phyloP scores from a whole-genome alignment of 2,329 filamentous ascomycete species.

The Colletotrichum scovillei region DNA sequence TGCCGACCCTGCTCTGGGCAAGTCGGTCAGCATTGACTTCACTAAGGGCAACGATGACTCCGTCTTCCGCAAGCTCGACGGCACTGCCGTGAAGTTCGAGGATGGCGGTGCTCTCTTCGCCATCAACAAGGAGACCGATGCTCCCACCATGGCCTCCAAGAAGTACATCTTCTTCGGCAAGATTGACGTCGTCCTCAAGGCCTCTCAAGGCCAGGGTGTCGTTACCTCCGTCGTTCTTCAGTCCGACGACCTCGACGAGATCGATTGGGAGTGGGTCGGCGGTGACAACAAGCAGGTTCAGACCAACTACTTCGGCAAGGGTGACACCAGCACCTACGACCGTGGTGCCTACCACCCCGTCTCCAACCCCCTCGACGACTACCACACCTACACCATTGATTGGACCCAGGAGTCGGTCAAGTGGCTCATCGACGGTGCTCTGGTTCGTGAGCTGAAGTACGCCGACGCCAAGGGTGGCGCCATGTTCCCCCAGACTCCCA shows the following conservation, averaged over 20 bases:
- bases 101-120: conserved; percentile 64
- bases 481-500: conserved; percentile 79
- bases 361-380: conserved; percentile 61
- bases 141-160: conserved; percentile 77
- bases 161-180: conserved; percentile 98
- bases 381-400: conserved; percentile 75
- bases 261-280: conserved; percentile 97
- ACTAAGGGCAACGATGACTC: conserved; percentile 76
- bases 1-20: conserved; percentile 80
- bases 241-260: conserved; percentile 92
- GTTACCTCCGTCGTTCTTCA: conserved; percentile 92
- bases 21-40: conserved; percentile 75
- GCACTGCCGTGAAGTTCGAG: conserved; percentile 61
- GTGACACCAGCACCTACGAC: conserved; percentile 76
- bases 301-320: conserved; percentile 87
- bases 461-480: conserved; percentile 67
- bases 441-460: conserved; percentile 73
- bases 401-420: conserved; percentile 73
- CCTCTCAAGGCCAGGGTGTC: conserved; percentile 84
- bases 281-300: conserved; percentile 80
- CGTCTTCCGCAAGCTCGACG: conserved; percentile 58
- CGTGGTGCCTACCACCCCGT: conserved; percentile 74
- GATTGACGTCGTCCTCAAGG: conserved; percentile 82
- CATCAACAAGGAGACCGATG: conserved; percentile 75
- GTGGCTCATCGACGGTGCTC: conserved; percentile 73